These are phyloP conservation scores for Sicyos baderoa DNA, from an alignment of 306 rosid genomes.

Conservation along the genomic window DNA sequence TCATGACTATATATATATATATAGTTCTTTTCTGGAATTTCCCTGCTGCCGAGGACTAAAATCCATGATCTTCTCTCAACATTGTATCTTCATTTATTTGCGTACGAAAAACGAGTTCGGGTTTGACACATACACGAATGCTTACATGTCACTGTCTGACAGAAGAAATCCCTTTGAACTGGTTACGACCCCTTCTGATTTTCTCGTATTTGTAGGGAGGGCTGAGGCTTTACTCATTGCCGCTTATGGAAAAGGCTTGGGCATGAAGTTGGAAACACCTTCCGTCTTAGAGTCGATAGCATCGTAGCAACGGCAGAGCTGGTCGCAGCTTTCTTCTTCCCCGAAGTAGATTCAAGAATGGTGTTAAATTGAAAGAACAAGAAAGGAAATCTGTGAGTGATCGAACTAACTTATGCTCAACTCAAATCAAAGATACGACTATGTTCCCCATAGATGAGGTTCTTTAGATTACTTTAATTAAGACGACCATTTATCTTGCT, in stretches of 20 bases:
- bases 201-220: slow-evolving; percentile 52
- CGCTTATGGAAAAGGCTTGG: slow-evolving; percentile 64
- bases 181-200: neutral
- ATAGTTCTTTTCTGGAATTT: neutral
- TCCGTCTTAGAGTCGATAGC: neutral
- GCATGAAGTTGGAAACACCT: slow-evolving; percentile 19
- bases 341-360: neutral
- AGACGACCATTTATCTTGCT: neutral
- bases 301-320: neutral
- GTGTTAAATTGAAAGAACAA: neutral
- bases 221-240: slow-evolving; percentile 95
- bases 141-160: neutral
- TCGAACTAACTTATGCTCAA: too few relatives aligned
- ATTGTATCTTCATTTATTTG: neutral
- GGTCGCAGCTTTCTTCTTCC: neutral
- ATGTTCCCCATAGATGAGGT: neutral
- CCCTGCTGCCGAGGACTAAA: neutral
- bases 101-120: neutral
- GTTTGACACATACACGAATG: too few relatives aligned
- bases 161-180: neutral
- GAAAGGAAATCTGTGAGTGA: too few relatives aligned
- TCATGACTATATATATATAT: too few relatives aligned
- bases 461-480: neutral
- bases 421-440: too few relatives aligned
- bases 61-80: neutral